Percentiles rank a stretch among this genome's conserved stretches.
These are phyloP conservation scores for Elsinoe perseae DNA, from an alignment of 2,329 filamentous ascomycete species.

Conservation along the genomic window DNA sequence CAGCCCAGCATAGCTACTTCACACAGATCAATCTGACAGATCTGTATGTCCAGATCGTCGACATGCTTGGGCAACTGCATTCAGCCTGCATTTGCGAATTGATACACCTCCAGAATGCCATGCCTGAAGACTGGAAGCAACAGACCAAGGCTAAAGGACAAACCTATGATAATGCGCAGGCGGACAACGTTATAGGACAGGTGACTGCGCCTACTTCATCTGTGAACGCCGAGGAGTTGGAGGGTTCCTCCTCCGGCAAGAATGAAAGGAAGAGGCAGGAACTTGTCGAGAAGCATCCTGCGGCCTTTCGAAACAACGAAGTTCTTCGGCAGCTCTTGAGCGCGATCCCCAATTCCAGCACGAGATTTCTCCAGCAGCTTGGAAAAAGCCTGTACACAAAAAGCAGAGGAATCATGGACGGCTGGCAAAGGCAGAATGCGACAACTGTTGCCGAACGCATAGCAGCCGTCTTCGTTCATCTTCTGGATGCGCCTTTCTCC, in stretches of 20 bases:
- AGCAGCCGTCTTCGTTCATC: conserved; percentile 57
- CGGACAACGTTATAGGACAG: conserved; percentile 33
- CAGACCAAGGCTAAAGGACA: conserved; percentile 37
- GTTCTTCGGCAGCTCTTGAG: conserved; percentile 69
- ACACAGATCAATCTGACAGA: conserved; percentile 75
- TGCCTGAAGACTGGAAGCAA: conserved; percentile 61
- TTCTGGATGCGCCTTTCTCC: conserved; percentile 40
- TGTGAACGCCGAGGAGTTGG: not conserved
- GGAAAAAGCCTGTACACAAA: conserved; percentile 74
- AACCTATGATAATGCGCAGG: conserved; percentile 27
- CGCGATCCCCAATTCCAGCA: conserved; percentile 70
- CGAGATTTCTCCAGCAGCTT: conserved; percentile 75
- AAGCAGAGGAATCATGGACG: conserved; percentile 50
- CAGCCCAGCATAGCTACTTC: conserved; percentile 54
- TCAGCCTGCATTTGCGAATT: conserved; percentile 79
- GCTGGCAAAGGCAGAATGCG: conserved; percentile 54
- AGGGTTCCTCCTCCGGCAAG: conserved; percentile 19
- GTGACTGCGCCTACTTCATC: conserved; percentile 11
- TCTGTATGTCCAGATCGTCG: conserved; percentile 67
- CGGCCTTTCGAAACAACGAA: conserved; percentile 65
- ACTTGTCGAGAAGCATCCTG: conserved; percentile 18
- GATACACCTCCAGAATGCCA: conserved; percentile 61
- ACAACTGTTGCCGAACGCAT: conserved; percentile 59
- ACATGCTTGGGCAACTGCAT: conserved; percentile 68
- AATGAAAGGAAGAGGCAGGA: conserved; percentile 8